phyloP scores from a whole-genome alignment of 2,329 filamentous ascomycete genomes.

The Epichloe sylvatica region DNA sequence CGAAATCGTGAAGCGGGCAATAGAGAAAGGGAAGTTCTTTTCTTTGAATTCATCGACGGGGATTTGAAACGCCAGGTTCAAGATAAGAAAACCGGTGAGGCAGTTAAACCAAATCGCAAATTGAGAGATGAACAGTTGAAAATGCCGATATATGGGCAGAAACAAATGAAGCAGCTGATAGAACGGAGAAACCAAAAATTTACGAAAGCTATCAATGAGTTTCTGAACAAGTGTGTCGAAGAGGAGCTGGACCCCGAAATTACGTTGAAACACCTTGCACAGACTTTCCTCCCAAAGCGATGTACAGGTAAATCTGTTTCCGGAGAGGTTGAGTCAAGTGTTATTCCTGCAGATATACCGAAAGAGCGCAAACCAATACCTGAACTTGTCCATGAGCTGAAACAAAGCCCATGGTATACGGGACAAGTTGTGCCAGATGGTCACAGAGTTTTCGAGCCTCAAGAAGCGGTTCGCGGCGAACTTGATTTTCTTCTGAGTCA shows the following conservation, averaged over 20 bases:
- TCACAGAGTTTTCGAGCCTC: conserved; percentile 78
- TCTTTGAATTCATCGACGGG: conserved; percentile 87
- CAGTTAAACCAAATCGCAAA: conserved; percentile 51
- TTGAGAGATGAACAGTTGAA: conserved; percentile 67
- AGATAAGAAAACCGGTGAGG: conserved; percentile 58
- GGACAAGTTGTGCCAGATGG: conserved; percentile 88
- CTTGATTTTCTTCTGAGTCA: conserved; percentile 80
- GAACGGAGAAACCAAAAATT: conserved; percentile 84
- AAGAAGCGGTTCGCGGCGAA: conserved; percentile 68
- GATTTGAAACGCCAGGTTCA: conserved; percentile 72
- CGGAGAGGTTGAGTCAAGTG: conserved; percentile 22
- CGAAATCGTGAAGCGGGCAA: conserved; percentile 5
- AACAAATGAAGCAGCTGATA: conserved; percentile 79
- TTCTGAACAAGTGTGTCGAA: conserved; percentile 58
- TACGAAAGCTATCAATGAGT: conserved; percentile 57
- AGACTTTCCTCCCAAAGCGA: conserved; percentile 48
- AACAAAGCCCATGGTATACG: conserved; percentile 72
- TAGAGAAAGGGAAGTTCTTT: conserved; percentile 52
- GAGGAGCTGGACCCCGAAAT: conserved; percentile 53
- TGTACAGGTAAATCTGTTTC: conserved; percentile 25
- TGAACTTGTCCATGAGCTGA: conserved; percentile 75
- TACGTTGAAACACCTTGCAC: conserved; percentile 43
- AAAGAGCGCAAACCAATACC: conserved; percentile 65
- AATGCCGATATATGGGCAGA: conserved; percentile 86
- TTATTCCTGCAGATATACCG: conserved; percentile 59